phyloP scores from a whole-genome alignment of 1,139 yeast genomes.

The Debaryomyces psychrophilus region DNA sequence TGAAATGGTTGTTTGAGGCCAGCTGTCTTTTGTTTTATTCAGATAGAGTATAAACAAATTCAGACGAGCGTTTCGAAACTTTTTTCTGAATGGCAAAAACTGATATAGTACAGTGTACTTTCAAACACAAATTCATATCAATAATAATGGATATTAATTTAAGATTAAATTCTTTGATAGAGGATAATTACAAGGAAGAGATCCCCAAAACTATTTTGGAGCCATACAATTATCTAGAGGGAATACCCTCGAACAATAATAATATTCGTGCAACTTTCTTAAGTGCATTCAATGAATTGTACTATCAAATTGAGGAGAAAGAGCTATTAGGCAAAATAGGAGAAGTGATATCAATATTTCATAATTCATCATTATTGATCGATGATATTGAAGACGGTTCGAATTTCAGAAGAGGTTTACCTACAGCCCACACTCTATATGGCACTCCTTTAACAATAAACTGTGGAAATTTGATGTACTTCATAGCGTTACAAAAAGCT shows the following conservation, averaged over 20 bases:
- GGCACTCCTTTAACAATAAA: slow-evolving; percentile 83
- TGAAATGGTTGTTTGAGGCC: slow-evolving; percentile 2
- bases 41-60: not conserved
- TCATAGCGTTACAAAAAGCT: slow-evolving; percentile 63
- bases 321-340: slow-evolving; percentile 24
- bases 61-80: slow-evolving; percentile 1
- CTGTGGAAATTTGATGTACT: slow-evolving; percentile 81
- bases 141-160: slow-evolving; percentile 1
- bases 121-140: not conserved
- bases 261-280: slow-evolving; percentile 34
- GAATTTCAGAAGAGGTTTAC: slow-evolving; percentile 67
- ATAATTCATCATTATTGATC: slow-evolving; percentile 43
- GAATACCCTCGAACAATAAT: slow-evolving; percentile 38
- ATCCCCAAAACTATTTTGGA: slow-evolving; percentile 18
- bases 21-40: slow-evolving; percentile 5
- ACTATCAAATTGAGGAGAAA: slow-evolving; percentile 27
- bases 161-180: not conserved
- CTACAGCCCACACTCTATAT: slow-evolving; percentile 74
- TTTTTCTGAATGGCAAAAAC: slow-evolving; percentile 6
- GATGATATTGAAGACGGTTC: slow-evolving; percentile 90
- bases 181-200: not conserved
- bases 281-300: slow-evolving; percentile 35
- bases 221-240: slow-evolving; percentile 35
- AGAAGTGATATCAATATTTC: slow-evolving; percentile 32
- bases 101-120: not conserved